Evolutionary conservation across 257 asterid genomes (phyloP), one percentile per base, ranked within the genome.

Genomic region (Capsicum baccatum): DNA sequence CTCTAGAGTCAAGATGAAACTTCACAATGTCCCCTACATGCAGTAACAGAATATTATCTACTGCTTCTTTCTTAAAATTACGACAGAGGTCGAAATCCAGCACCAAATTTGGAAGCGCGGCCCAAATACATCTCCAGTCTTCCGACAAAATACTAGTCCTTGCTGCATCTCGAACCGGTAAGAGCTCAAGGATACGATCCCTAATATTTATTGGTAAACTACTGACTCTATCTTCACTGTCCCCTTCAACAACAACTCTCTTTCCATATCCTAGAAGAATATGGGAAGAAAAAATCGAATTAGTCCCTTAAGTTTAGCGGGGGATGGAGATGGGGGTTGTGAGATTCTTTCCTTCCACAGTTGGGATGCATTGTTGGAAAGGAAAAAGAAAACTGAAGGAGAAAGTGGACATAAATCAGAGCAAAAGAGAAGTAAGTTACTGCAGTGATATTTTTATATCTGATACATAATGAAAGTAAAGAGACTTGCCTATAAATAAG

Each of bases 71-170:
- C 17, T 0, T 2, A 17, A 17, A 70, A 11, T 44, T 9, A 0
- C 0, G 5, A 44, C 0, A 6, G 79, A 70, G 44, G 56, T 3
- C 1, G 9, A 9, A 0, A 70, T 17, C 9, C 56, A 70, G 16
- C 9, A 70, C 57, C 10, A 70, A 8, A 6, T 71, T 3, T 47
- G 79, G 58, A 71, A 71, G 33, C 0, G 16, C 10, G 1, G 79
- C 37, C 79, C 79, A 71, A 71, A 71, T 9, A 44, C 47, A 71
- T 71, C 79, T 44, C 79, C 57, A 71, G 10, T 71, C 10, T 19
- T 35, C 15, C 2, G 58, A 71, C 58, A 71, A 71, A 44, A 71
- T 47, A 44, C 79, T 71, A 44, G 79, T 71, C 47, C 79, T 71
- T 71, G 57, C 57, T n/a, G 57, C 57, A 9, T 71, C 79, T 71